These are phyloP conservation scores for Tricholoma flavovirens DNA, from an alignment of 768 basidiomycete genomes.

Conservation along the genomic window DNA sequence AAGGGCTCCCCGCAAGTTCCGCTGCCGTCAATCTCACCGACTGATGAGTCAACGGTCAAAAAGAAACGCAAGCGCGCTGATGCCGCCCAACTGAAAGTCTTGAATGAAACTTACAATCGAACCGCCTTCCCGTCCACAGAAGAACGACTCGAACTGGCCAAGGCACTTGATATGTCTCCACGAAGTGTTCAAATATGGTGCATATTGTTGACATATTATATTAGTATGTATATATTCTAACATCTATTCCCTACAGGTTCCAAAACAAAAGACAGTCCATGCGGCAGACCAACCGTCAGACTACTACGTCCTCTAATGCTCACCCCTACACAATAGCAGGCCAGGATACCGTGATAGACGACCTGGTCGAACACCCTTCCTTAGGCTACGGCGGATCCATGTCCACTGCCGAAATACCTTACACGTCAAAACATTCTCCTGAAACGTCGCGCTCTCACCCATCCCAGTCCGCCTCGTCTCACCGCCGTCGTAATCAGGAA, in stretches of 20 bases:
- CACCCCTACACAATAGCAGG: constrained; percentile 46
- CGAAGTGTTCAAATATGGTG: constrained; percentile 87
- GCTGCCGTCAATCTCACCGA: constrained; percentile 42
- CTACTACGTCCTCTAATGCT: constrained; percentile 35
- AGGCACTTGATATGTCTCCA: constrained; percentile 75
- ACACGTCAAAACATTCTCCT: constrained; percentile 33
- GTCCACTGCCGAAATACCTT: constrained; percentile 28
- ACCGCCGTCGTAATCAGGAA: constrained; percentile 42
- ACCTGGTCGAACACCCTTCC: constrained; percentile 26
- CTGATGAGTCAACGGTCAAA: constrained; percentile 70
- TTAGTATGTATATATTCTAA: constrained; percentile 16
- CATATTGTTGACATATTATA: constrained; percentile 15
- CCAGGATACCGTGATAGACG: constrained; percentile 32
- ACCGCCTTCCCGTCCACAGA: constrained; percentile 88
- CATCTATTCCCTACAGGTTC: constrained; percentile 51
- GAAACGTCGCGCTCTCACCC: constrained; percentile 32
- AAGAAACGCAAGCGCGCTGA: constrained; percentile 87
- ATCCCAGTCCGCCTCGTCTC: constrained; percentile 30
- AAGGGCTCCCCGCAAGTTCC: constrained; percentile 32
- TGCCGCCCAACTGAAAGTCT: constrained; percentile 69
- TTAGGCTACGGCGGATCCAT: constrained; percentile 30
- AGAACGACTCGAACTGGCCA: constrained; percentile 73
- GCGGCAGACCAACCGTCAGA: constrained; percentile 71
- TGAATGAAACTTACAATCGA: constrained; percentile 74
- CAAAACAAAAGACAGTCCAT: constrained; percentile 83